These are phyloP conservation scores for Xylariaceae sp. DNA, from an alignment of 2,329 filamentous ascomycete species.

Conservation along the genomic window DNA sequence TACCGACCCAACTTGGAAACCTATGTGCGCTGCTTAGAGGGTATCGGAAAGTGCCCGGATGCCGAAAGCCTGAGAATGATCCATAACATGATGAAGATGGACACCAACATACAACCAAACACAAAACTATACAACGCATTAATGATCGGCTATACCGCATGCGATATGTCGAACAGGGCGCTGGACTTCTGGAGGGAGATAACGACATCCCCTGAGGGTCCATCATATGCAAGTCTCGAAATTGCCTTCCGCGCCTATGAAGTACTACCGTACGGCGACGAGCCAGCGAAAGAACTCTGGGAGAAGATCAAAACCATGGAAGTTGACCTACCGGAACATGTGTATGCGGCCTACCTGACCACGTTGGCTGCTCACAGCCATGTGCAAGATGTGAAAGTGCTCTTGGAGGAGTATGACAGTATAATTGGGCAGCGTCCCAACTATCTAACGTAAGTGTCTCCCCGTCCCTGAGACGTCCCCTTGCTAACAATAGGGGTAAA, in stretches of 20 bases:
- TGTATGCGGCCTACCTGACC: conserved; percentile 73
- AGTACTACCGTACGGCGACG: conserved; percentile 51
- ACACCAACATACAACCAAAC: conserved; percentile 69
- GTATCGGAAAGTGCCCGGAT: conserved; percentile 59
- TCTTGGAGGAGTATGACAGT: conserved; percentile 62
- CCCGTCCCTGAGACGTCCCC: conserved; percentile 4
- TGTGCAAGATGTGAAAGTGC: conserved; percentile 59
- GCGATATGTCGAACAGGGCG: conserved; percentile 59
- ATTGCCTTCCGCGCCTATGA: conserved; percentile 79
- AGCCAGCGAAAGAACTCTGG: conserved; percentile 64
- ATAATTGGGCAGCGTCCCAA: conserved; percentile 45
- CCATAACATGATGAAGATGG: conserved; percentile 92
- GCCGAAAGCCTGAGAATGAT: conserved; percentile 65
- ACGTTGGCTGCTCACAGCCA: conserved; percentile 69
- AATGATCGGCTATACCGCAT: conserved; percentile 77
- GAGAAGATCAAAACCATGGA: conserved; percentile 66
- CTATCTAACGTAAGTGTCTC: conserved; percentile 25
- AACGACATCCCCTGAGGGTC: conserved; percentile 76
- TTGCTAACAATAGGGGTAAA: conserved; percentile 13
- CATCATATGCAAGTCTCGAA: conserved; percentile 72
- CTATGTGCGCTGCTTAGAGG: conserved; percentile 73
- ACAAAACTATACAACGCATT: conserved; percentile 77
- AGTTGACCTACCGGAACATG: conserved; percentile 64
- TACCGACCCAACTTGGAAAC: conserved; percentile 66
- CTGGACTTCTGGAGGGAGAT: conserved; percentile 82